Conservation (phyloP, 352 stramenopile species). For the Phytophthora colocasiae region DNA sequence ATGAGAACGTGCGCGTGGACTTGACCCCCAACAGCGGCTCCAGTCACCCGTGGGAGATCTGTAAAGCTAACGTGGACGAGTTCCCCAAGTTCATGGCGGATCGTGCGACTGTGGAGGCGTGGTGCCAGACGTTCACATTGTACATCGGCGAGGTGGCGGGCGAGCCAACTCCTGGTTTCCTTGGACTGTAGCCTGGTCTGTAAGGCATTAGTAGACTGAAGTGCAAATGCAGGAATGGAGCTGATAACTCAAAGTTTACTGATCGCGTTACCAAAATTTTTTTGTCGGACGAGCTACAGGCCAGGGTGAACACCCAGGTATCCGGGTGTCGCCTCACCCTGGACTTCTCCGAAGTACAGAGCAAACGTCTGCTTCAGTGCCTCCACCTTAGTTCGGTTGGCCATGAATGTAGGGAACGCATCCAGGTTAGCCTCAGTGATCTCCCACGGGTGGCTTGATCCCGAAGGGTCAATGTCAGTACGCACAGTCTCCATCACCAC, state of each 20-base stretch:
- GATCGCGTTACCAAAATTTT: too few relatives aligned
- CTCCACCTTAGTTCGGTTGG: conserved; percentile 53
- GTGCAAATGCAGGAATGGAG: too few relatives aligned
- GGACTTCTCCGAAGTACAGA: conserved; percentile 64
- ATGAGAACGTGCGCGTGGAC: conserved; percentile 44
- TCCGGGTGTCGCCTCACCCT: conserved; percentile 47
- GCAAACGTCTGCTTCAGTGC: conserved; percentile 48
- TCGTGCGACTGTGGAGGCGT: conserved; percentile 45
- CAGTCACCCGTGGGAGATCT: conserved; percentile 36
- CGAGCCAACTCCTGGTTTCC: conserved; percentile 42
- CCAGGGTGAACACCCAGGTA: conserved; percentile 50
- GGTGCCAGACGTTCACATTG: conserved; percentile 50
- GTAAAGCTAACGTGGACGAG: conserved; percentile 33
- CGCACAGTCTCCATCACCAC: conserved; percentile 34
- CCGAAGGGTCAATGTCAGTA: conserved; percentile 42
- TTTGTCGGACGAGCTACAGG: conserved; percentile 7
- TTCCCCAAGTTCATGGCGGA: conserved; percentile 62
- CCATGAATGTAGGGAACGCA: conserved; percentile 55
- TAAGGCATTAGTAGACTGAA: conserved; percentile 13
- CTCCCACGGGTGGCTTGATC: conserved; percentile 33
- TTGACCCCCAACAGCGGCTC: conserved; percentile 27
- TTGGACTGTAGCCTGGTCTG: conserved; percentile 49
- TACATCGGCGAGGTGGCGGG: conserved; percentile 64
- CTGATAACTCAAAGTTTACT: too few relatives aligned
- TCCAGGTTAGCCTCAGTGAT: conserved; percentile 35